phyloP scores from a whole-genome alignment of 2,329 filamentous ascomycete genomes.

The Pseudogymnoascus pannorum region DNA sequence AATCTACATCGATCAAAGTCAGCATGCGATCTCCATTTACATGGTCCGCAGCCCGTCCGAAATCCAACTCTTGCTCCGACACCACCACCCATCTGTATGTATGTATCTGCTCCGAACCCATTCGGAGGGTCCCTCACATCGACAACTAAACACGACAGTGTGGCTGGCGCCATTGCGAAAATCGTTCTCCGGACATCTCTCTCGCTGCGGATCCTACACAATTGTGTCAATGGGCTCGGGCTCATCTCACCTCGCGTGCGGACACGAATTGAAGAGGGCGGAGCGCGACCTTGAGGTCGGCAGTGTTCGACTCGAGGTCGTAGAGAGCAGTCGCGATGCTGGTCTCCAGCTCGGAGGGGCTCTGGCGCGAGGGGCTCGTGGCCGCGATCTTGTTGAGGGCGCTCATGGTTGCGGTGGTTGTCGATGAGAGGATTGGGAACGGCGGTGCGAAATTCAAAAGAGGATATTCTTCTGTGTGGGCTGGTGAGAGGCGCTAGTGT shows the following conservation, averaged over 20 bases:
- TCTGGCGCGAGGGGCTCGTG: slow-evolving; percentile 94
- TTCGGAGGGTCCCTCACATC: slow-evolving; percentile 6
- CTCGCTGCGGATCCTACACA: slow-evolving; percentile 5
- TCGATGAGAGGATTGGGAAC: slow-evolving; percentile 7
- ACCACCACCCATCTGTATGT: slow-evolving; percentile 17
- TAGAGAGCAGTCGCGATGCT: slow-evolving; percentile 94
- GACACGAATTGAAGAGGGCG: slow-evolving; percentile 98
- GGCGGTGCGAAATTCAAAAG: slow-evolving; percentile 1
- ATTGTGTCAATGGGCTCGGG: neutral
- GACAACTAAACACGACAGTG: slow-evolving; percentile 4
- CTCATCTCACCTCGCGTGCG: slow-evolving; percentile 88
- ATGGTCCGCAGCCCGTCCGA: slow-evolving; percentile 72
- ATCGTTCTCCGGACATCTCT: slow-evolving; percentile 8
- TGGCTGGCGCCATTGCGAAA: slow-evolving; percentile 7
- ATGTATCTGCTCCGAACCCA: slow-evolving; percentile 8
- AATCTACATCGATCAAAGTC: slow-evolving; percentile 72
- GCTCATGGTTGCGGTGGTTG: slow-evolving; percentile 48
- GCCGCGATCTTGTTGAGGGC: slow-evolving; percentile 96
- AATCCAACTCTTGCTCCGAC: slow-evolving; percentile 41
- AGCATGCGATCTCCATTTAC: slow-evolving; percentile 71
- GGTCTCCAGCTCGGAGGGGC: slow-evolving; percentile 95
- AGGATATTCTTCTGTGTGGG: slow-evolving; percentile 1
- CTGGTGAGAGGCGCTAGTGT: neutral
- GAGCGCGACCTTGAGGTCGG: slow-evolving; percentile 93
- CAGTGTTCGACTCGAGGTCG: slow-evolving; percentile 98